Evolutionary conservation across 352 stramenopile genomes (phyloP).

Genomic region (Paralagenidium karlingii): DNA sequence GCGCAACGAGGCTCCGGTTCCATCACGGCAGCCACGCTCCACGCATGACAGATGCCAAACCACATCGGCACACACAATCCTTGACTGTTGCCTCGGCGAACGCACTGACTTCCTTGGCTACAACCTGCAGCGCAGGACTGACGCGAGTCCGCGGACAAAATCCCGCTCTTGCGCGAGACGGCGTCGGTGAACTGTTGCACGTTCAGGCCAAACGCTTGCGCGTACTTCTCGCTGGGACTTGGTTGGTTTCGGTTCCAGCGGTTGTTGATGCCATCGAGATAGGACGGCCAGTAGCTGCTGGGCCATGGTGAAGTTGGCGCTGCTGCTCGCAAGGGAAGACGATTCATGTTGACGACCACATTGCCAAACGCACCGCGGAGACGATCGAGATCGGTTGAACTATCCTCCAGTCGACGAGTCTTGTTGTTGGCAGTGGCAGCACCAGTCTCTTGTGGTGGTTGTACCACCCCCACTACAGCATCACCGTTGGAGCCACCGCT

Average conservation of each 20-base stretch:
- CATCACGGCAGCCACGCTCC: slow-evolving; percentile 12
- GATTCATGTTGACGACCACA: too few relatives aligned
- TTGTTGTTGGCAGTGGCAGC: too few relatives aligned
- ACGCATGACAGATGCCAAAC: slow-evolving; percentile 20
- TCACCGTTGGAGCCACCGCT: too few relatives aligned
- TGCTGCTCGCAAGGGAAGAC: too few relatives aligned
- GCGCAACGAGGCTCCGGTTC: slow-evolving; percentile 10
- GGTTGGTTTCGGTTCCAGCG: slow-evolving; percentile 4
- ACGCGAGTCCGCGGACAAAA: background rate
- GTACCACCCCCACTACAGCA: too few relatives aligned
- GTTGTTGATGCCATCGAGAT: background rate
- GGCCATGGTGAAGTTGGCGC: background rate
- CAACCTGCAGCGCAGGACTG: background rate
- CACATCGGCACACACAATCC: slow-evolving; percentile 10
- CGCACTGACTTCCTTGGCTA: slow-evolving; percentile 7
- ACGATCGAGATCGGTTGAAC: too few relatives aligned
- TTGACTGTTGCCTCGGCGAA: slow-evolving; percentile 1
- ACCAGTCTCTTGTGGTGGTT: too few relatives aligned
- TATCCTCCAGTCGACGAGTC: too few relatives aligned
- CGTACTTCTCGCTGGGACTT: slow-evolving; percentile 17
- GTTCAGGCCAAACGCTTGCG: background rate
- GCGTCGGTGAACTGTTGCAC: background rate
- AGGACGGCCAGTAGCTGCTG: background rate
- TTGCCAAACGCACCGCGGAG: too few relatives aligned
- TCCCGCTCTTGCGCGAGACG: background rate